Evolutionary conservation across 2,329 filamentous ascomycete genomes (phyloP).

Genomic region (Fusarium odoratissimum): DNA sequence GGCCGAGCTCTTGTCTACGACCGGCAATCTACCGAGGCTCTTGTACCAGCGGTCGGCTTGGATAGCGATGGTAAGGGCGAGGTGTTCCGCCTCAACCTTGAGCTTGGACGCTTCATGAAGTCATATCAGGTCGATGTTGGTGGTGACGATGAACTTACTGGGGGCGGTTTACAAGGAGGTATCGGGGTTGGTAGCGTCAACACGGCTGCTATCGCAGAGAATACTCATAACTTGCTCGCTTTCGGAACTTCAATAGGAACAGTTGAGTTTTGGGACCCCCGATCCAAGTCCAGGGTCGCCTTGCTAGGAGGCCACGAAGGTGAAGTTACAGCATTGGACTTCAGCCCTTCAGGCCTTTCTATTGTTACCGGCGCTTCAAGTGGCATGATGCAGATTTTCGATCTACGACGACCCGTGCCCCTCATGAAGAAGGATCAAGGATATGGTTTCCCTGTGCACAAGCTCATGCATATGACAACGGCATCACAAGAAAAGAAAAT

Average conservation of each 20-base stretch:
- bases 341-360: slow-evolving; percentile 84
- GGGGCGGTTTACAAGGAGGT: slow-evolving; percentile 84
- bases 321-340: slow-evolving; percentile 89
- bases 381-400: slow-evolving; percentile 90
- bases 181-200: slow-evolving; percentile 90
- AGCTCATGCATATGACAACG: slow-evolving; percentile 78
- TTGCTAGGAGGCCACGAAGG: slow-evolving; percentile 76
- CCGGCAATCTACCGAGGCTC: slow-evolving; percentile 81
- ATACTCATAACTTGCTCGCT: slow-evolving; percentile 88
- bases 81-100: slow-evolving; percentile 91
- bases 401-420: slow-evolving; percentile 87
- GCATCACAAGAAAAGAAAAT: slow-evolving; percentile 86
- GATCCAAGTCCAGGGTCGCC: slow-evolving; percentile 84
- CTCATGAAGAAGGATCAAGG: slow-evolving; percentile 94
- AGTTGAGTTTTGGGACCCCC: slow-evolving; percentile 95
- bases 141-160: slow-evolving; percentile 78
- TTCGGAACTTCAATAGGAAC: slow-evolving; percentile 97
- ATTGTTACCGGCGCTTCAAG: slow-evolving; percentile 88
- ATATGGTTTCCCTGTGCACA: slow-evolving; percentile 92
- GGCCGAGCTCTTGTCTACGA: slow-evolving; percentile 92
- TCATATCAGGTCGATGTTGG: slow-evolving; percentile 93
- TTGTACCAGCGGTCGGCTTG: slow-evolving; percentile 88
- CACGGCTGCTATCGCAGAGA: slow-evolving; percentile 85
- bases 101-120: slow-evolving; percentile 93
- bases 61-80: slow-evolving; percentile 89